Evolutionary conservation across 306 rosid species (phyloP), one percentile per base, ranked within the genome.

Genomic region (Abrus precatorius): DNA sequence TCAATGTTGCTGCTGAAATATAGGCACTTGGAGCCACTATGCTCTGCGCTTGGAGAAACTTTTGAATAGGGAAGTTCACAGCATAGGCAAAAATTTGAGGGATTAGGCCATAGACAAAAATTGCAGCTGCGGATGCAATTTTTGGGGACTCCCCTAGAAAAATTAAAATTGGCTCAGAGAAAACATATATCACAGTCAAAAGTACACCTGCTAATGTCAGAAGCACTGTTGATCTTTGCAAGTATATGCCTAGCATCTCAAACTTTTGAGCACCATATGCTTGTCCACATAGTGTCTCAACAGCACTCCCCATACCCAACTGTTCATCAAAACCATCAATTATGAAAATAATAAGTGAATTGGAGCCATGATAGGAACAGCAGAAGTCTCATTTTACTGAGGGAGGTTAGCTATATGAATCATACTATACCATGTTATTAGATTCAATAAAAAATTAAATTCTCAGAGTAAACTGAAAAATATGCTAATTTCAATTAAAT

Each of bases 281-380:
- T 87, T 91, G 98, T 10, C 98, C 98, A 48, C 98, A 91, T 14
- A 93, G 77, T 0, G 97, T 93, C 78, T 93, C 98, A 7, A 91
- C 98, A 0, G 98, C 98, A 64, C 98, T 93, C 2, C 98, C 98
- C 98, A 93, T 91, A 0, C 98, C 98, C 43, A 91, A 84, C 98
- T 93, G 85, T 72, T 56, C 29, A 79, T 57, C n/a, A 60, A 10
- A 43, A 61, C 80, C 3, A 40, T 13, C 12, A 47, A 53, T 27
- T 5, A 38, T 5, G 7, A 7, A 41, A 28, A n/a, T 50, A 30
- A 5, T n/a, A 28, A 28, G 28, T 45, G 40, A 45, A 70, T n/a
- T 32, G 43, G 40, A 20, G 20, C 20, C 20, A 20, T 20, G 20
- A 20, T 20, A 20, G 20, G 0, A 20, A 20, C 20, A 20, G 20